Evolutionary conservation across 768 basidiomycete species (phyloP).

Genomic region (Tulasnella sp.): DNA sequence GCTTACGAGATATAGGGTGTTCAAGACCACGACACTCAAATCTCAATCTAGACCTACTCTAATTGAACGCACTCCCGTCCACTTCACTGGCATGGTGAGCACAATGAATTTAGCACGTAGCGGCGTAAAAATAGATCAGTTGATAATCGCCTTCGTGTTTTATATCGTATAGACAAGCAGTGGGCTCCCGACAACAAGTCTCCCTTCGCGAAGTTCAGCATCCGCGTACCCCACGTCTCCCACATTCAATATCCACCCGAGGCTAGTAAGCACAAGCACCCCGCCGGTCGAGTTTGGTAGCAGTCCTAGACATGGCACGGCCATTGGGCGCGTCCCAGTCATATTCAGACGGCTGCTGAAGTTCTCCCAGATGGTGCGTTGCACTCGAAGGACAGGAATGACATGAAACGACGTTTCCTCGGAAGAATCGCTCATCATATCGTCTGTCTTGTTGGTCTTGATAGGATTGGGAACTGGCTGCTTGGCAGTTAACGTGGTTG

Average conservation of each 20-base stretch:
- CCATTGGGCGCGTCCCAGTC: constrained; percentile 46
- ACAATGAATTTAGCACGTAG: not conserved
- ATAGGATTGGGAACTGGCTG: constrained; percentile 93
- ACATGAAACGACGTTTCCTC: not conserved
- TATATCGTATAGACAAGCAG: not conserved
- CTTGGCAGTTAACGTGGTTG: constrained; percentile 91
- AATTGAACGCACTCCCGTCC: not conserved
- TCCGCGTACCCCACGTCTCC: not conserved
- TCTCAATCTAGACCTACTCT: not conserved
- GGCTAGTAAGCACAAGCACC: not conserved
- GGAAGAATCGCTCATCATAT: not conserved
- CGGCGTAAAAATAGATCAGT: not conserved
- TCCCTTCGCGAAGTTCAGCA: constrained; percentile 1
- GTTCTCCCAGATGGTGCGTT: constrained; percentile 75
- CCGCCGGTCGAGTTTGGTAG: not conserved
- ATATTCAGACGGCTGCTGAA: constrained; percentile 71
- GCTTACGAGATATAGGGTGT: no score
- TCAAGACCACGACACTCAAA: no score
- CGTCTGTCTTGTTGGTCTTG: not conserved
- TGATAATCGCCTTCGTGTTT: not conserved
- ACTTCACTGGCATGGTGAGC: not conserved
- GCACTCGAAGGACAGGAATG: not conserved
- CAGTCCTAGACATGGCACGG: not conserved
- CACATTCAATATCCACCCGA: constrained; percentile 1
- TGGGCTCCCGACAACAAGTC: not conserved